These are phyloP conservation scores for Chlamydomonas sphaeroides DNA, from an alignment of 139 green algal species.

Conservation along the genomic window DNA sequence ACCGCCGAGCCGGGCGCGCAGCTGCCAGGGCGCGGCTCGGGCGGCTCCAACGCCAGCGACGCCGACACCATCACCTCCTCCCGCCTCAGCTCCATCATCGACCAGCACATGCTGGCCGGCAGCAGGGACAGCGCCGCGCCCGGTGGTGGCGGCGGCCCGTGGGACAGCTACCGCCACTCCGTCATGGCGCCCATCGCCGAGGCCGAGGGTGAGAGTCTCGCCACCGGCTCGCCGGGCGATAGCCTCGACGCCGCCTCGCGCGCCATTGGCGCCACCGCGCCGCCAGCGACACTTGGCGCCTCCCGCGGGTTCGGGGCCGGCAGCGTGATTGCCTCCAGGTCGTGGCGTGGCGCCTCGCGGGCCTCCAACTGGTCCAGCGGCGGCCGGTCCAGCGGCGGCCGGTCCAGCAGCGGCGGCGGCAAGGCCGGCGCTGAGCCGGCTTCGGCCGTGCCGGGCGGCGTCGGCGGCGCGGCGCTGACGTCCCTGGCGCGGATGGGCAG, in stretches of 20 bases:
- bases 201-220: not conserved
- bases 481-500: constrained; percentile 13
- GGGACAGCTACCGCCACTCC: constrained; percentile 1
- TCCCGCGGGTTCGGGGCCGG: too few species aligned
- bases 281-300: too few species aligned
- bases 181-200: constrained; percentile 27
- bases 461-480: not conserved
- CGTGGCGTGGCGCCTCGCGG: too few species aligned
- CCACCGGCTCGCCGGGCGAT: too few species aligned
- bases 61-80: constrained; percentile 28
- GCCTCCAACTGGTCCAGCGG: too few species aligned
- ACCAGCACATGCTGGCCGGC: constrained; percentile 15
- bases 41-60: not conserved
- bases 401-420: too few species aligned
- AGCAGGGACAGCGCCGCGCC: not conserved
- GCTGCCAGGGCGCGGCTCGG: not conserved
- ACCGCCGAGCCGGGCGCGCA: not conserved
- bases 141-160: too few species aligned
- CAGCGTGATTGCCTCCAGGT: too few species aligned
- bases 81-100: constrained; percentile 13
- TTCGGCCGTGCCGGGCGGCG: not conserved
- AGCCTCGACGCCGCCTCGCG: too few species aligned
- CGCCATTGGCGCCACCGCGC: too few species aligned
- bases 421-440: too few species aligned
- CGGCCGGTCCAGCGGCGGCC: too few species aligned